These are phyloP conservation scores for Medicago ruthenica DNA, from an alignment of 306 rosid genomes.

Conservation along the genomic window DNA sequence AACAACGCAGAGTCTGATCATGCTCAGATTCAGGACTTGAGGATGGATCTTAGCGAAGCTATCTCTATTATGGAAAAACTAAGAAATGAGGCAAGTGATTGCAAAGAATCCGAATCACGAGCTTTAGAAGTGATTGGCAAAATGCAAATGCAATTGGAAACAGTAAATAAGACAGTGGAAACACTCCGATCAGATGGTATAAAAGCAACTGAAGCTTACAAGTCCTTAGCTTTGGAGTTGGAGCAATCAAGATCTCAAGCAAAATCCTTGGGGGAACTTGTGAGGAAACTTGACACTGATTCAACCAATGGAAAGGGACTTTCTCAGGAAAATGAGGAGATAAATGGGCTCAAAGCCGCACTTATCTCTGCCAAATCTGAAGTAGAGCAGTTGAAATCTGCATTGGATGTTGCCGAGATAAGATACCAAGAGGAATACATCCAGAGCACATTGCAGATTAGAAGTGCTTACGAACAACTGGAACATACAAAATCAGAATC, in stretches of 20 bases:
- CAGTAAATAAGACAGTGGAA: conserved; percentile 63
- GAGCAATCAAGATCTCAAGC: conserved; percentile 74
- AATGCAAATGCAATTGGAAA: conserved; percentile 70
- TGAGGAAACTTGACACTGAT: conserved; percentile 63
- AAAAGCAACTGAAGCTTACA: conserved; percentile 61
- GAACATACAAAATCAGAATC: conserved; percentile 69
- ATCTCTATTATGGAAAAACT: conserved; percentile 67
- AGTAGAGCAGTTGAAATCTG: conserved; percentile 62
- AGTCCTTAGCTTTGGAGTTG: conserved; percentile 62
- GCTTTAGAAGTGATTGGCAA: conserved; percentile 60
- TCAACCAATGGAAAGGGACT: conserved; percentile 43
- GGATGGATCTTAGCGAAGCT: conserved; percentile 68
- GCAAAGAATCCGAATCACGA: conserved; percentile 72
- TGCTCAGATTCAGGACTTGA: conserved; percentile 63
- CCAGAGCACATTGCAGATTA: conserved; percentile 79
- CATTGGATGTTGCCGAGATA: conserved; percentile 65
- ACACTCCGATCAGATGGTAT: conserved; percentile 58
- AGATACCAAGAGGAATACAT: conserved; percentile 84
- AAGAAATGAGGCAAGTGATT: conserved; percentile 60
- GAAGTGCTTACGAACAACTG: conserved; percentile 71
- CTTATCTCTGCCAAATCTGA: conserved; percentile 60
- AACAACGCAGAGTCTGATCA: conserved; percentile 64
- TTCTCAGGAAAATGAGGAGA: conserved; percentile 51
- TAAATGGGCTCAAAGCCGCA: conserved; percentile 58
- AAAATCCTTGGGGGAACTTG: conserved; percentile 69